Evolutionary conservation across 1,284 basidiomycete species (phyloP), one percentile per base, ranked within the genome.

Genomic region (Tylopilus sp.): DNA sequence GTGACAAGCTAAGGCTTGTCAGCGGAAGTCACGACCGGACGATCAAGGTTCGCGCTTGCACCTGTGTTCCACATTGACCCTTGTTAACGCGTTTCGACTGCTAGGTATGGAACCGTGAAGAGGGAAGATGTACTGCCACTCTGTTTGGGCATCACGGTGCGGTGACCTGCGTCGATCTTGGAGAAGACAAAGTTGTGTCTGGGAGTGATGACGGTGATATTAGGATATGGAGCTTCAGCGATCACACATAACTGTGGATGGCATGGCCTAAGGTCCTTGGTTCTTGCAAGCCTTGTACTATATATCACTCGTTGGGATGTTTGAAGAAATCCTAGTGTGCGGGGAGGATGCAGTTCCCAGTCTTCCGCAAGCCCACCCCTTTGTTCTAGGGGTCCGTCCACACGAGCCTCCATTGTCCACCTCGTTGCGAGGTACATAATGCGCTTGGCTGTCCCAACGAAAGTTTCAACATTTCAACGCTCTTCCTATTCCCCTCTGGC

Each of bases 161-260:
- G 3, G 94, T 98, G 42, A 97, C 91, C 17, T 92, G 91, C 60
- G 74, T 98, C 31, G 86, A 83, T 29, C 77, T 99, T 3, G 91
- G 89, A 1, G 95, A 98, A 67, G 94, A 97, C 69, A 94, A 94
- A 73, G 91, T 98, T 52, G 84, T 98, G 7, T 94, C 91, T 28
- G 95, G 94, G 2, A 90, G 91, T 53, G 95, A 97, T 68, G 92
- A 96, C 61, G 81, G 85, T 11, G 83, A 89, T 56, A 71, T 94
- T 46, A 81, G 81, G 59, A 74, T 93, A 29, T 94, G 91, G 91
- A 85, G 78, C 67, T 94, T 94, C 62, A 71, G 79, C 65, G 73
- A 72, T 56, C 53, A 65, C 7, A 26, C 40, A 40, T 54, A 41
- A 51, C 3, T 24, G 21, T 24, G 21, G 21, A 24, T 24, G 21